Evolutionary conservation across 2,329 filamentous ascomycete species (phyloP), one percentile per base, ranked within the genome.

Genomic region (Pseudocercospora musae): DNA sequence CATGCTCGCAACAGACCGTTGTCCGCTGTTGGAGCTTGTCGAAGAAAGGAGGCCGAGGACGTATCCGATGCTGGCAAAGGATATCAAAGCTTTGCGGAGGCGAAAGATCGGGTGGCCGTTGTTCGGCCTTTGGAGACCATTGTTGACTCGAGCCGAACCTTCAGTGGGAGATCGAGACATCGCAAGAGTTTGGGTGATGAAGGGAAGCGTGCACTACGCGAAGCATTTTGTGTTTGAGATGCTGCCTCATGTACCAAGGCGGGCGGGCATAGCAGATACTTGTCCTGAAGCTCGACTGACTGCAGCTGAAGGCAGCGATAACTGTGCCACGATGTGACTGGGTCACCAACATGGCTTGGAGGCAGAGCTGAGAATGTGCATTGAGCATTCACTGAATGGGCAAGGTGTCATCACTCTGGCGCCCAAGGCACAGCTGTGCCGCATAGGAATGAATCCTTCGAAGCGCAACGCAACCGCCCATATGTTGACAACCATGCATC

Each of bases 81-180:
- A 59, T 44, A 62, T 57, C 44, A 42, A 49, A 11, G 44, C 18
- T 46, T 60, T 62, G 13, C 61, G 61, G 31, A 63, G 58, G 31
- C 37, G 44, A 52, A 48, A 66, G 33, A 63, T 48, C 0, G 64
- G 61, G 48, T 63, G 64, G 15, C 29, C 25, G 21, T 49, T 40
- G 56, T 59, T 60, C 25, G 58, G 61, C 20, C n/a, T 8, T 21
- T 8, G 42, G n/a, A 21, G 42, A 21, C 42, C 20, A 46, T 18
- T 18, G 42, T 46, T 46, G 20, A 46, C 42, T 13, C 20, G 42
- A 20, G 42, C 20, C 4, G 18, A 20, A 13, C 42, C n/a, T 11
- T 46, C 18, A 20, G 20, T 21, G 21, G 42, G n/a, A 46, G 7
- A 6, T 46, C 42, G 42, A 46, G 42, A 46, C 42, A 46, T 46